phyloP scores from a whole-genome alignment of 257 asterid species.

The Gentiana dahurica region DNA sequence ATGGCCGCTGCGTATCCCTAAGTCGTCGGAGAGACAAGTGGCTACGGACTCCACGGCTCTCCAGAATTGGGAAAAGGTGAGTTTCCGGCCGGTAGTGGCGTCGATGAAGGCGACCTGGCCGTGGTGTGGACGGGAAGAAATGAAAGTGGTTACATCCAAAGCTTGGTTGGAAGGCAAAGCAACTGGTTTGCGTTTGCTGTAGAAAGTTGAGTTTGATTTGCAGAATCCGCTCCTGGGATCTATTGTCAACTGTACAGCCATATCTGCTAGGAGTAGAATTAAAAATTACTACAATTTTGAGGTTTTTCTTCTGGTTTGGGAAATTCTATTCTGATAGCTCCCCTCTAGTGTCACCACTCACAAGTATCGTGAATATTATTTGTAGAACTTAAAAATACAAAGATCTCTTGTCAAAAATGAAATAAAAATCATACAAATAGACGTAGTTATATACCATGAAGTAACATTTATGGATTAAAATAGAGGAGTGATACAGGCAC shows the following conservation, averaged over 20 bases:
- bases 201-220: constrained; percentile 58
- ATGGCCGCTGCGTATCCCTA: constrained; percentile 59
- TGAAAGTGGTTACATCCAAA: constrained; percentile 68
- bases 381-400: too few species aligned
- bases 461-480: too few species aligned
- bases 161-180: constrained; percentile 35
- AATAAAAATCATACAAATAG: too few species aligned
- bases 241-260: neutral
- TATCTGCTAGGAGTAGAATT: too few species aligned
- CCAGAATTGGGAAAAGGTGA: constrained; percentile 66
- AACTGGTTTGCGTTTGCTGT: constrained; percentile 77
- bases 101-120: constrained; percentile 69
- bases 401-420: too few species aligned
- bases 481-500: too few species aligned
- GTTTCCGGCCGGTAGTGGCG: constrained; percentile 59
- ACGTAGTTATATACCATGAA: too few species aligned
- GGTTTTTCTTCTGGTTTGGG: too few species aligned
- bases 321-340: too few species aligned
- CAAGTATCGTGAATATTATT: too few species aligned
- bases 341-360: too few species aligned
- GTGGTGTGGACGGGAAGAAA: constrained; percentile 69
- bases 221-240: constrained; percentile 71
- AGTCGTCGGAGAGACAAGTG: constrained; percentile 43
- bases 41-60: constrained; percentile 60
- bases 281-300: too few species aligned